phyloP scores from a whole-genome alignment of 805 yeast species.

The Grigorovia yakushimaensis region DNA sequence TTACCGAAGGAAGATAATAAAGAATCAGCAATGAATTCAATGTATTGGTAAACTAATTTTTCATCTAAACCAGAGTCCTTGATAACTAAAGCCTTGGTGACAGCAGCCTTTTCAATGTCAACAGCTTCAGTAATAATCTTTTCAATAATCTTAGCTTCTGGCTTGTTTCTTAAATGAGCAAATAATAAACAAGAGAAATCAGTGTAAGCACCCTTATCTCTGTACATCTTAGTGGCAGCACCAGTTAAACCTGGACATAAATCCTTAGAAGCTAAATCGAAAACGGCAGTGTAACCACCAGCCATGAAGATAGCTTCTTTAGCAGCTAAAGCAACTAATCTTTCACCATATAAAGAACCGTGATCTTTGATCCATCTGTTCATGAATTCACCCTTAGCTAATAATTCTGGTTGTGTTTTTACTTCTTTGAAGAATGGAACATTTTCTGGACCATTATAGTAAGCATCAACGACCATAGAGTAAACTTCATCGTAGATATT shows the following conservation, averaged over 20 bases:
- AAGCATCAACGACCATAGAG: constrained; percentile 84
- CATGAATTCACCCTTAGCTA: constrained; percentile 96
- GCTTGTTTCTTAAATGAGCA: constrained; percentile 85
- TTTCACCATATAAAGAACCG: constrained; percentile 82
- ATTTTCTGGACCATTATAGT: constrained; percentile 89
- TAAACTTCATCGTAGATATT: constrained; percentile 96
- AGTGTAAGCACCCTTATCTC: constrained; percentile 97
- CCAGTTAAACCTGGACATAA: constrained; percentile 95
- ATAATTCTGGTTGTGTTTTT: constrained; percentile 84
- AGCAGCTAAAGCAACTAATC: constrained; percentile 95
- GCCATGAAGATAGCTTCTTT: constrained; percentile 97
- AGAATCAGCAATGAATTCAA: constrained; percentile 94
- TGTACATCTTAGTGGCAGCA: constrained; percentile 90
- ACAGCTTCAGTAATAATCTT: constrained; percentile 91
- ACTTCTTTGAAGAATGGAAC: constrained; percentile 83
- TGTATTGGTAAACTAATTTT: constrained; percentile 88
- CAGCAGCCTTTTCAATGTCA: constrained; percentile 79
- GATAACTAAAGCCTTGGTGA: constrained; percentile 85
- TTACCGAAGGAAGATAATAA: constrained; percentile 81
- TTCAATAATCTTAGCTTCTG: constrained; percentile 64
- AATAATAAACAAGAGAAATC: constrained; percentile 93
- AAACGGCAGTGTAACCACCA: constrained; percentile 93
- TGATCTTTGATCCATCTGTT: constrained; percentile 87
- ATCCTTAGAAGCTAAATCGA: constrained; percentile 95
- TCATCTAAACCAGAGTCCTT: constrained; percentile 88